A percentile compares a stretch with the other conserved stretches of the same genome.
Evolutionary conservation across 805 yeast genomes (phyloP).

Genomic region (Candida gorgasii): DNA sequence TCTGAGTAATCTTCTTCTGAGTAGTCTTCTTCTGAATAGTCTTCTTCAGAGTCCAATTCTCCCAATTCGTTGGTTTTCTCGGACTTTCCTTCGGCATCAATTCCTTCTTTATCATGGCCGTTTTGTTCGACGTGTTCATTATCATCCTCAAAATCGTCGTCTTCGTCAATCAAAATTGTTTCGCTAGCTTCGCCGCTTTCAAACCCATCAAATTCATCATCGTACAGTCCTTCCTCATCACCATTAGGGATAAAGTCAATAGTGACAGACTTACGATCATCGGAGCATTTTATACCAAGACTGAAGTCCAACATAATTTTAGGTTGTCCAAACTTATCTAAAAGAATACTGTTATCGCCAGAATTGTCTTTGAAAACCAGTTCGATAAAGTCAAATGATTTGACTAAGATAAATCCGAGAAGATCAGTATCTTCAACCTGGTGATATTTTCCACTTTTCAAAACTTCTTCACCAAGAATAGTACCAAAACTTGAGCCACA

Average conservation of each 20-base stretch:
- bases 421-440: slow-evolving; percentile 25
- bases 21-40: slow-evolving; percentile 1
- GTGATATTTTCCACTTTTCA: slow-evolving; percentile 21
- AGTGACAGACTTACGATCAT: no score
- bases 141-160: background rate
- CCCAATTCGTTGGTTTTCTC: no score
- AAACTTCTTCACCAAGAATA: slow-evolving; percentile 25
- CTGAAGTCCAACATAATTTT: slow-evolving; percentile 16
- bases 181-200: background rate
- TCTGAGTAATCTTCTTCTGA: slow-evolving; percentile 17
- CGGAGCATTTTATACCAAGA: background rate
- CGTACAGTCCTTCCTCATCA: background rate
- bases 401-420: slow-evolving; percentile 36
- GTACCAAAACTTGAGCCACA: slow-evolving; percentile 42
- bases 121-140: background rate
- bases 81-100: background rate
- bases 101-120: background rate
- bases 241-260: background rate
- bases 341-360: slow-evolving; percentile 15
- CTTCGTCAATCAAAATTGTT: background rate
- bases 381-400: slow-evolving; percentile 18
- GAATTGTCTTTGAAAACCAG: background rate
- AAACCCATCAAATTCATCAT: background rate
- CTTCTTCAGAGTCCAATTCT: background rate
- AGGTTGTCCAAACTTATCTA: slow-evolving; percentile 23